Percentiles rank a stretch among this genome's conserved stretches.
Conservation (phyloP, 2,329 filamentous ascomycete genomes). For the Coleophoma crateriformis region DNA sequence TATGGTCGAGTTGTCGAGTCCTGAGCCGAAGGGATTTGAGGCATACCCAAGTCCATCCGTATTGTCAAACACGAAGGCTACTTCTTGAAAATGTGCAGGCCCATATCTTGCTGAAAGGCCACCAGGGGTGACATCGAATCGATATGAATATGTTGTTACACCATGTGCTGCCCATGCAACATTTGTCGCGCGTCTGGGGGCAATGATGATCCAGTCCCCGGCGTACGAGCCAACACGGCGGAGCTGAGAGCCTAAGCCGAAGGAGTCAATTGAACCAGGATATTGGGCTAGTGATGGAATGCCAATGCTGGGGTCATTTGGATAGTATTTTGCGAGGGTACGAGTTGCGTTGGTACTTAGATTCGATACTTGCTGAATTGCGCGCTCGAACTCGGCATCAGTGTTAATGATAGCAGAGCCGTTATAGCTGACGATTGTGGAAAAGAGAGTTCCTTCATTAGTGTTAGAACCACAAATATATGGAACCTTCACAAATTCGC, state of each 20-base stretch:
- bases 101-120: conserved; percentile 21
- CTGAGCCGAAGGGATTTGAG: conserved; percentile 28
- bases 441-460: conserved; percentile 23
- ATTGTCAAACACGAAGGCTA: conserved; percentile 50
- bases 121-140: conserved; percentile 35
- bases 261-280: conserved; percentile 25
- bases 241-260: conserved; percentile 28
- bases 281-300: conserved; percentile 40
- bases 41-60: conserved; percentile 38
- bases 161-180: conserved; percentile 7
- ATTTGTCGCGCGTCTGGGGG: conserved; percentile 5
- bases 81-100: conserved; percentile 39
- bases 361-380: conserved; percentile 22
- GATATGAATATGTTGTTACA: conserved; percentile 30
- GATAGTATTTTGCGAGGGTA: not conserved
- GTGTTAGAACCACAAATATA: conserved; percentile 38
- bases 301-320: not conserved
- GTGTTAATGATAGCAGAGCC: not conserved
- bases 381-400: not conserved
- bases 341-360: conserved; percentile 5
- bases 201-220: conserved; percentile 9
- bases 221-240: conserved; percentile 8
- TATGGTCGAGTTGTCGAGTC: not conserved
- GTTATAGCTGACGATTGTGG: conserved; percentile 30
- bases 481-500: conserved; percentile 29